Evolutionary conservation across 225 moss, liverwort and hornwort genomes (phyloP).

Genomic region (Polytrichum commune): DNA sequence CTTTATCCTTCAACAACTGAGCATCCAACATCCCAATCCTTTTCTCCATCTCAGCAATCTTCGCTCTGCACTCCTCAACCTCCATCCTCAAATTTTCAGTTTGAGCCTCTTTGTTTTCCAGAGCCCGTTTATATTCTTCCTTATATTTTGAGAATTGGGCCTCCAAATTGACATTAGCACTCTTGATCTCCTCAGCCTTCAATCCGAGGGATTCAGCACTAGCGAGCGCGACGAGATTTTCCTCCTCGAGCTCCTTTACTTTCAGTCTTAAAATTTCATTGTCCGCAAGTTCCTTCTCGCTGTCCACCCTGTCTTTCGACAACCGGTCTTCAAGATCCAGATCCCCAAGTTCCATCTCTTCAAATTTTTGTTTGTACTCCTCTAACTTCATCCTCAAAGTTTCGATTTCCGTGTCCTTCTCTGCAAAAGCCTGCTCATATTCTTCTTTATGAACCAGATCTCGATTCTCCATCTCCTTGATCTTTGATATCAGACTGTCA

Average conservation of each 20-base stretch:
- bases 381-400: conserved; percentile 3
- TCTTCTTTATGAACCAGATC: not conserved
- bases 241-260: conserved; percentile 1
- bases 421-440: not conserved
- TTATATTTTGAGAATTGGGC: too few relatives aligned
- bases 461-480: too few relatives aligned
- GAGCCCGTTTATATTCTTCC: too few relatives aligned
- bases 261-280: not conserved
- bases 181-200: not conserved
- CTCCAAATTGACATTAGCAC: not conserved
- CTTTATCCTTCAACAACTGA: conserved; percentile 2
- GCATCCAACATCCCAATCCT: not conserved
- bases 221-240: conserved; percentile 1
- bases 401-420: not conserved
- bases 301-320: not conserved
- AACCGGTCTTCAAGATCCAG: not conserved
- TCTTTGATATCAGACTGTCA: too few relatives aligned
- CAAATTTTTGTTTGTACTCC: not conserved
- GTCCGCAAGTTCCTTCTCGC: not conserved
- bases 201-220: not conserved
- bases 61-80: too few relatives aligned
- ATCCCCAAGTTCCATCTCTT: too few relatives aligned
- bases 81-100: too few relatives aligned
- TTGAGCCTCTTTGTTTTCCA: too few relatives aligned
- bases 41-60: too few relatives aligned